Evolutionary conservation across 768 basidiomycete species (phyloP), one percentile per base, ranked within the genome.

Genomic region (Chalciporus sphaerocephalus): DNA sequence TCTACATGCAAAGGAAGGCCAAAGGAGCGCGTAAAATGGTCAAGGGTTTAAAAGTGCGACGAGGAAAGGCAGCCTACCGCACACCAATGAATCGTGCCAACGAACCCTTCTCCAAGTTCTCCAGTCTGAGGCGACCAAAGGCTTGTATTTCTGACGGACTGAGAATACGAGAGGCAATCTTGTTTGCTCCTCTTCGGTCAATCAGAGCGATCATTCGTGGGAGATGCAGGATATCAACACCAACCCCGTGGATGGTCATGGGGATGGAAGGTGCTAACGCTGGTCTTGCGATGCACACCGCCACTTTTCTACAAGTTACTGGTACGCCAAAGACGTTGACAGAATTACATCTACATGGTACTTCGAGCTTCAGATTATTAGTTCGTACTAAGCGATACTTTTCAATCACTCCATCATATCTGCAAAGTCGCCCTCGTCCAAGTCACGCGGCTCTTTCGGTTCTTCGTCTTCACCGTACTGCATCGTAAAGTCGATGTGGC

Each of bases 381-480:
- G 23, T 11, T n/a, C 23, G 10, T 24, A 38, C 25, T 33, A 6
- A n/a, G n/a, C n/a, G n/a, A 30, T 42, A 42, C 32, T 33, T 33
- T 16, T 16, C 34, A 42, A 37, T 61, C 60, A 87, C 58, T 85
- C 83, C 71, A 83, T 68, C 49, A 30, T 15, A 32, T 85, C 86
- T 48, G 78, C 76, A 66, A 94, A 94, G 65, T 94, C 92, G 6
- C 92, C 92, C 50, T 89, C 90, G 61, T 97, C 95, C 66, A 97
- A 72, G 66, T 97, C 92, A 61, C 80, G 88, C 11, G 93, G 94
- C 86, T 91, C 91, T 73, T 87, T 92, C 13, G 95, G 94, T 61
- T 99, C 95, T 63, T 99, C 95, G 48, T 94, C 92, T 70, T 98
- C 95, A 25, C 95, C 95, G 58, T 96, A 99, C 63, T 99, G 96